phyloP scores from a whole-genome alignment of 768 basidiomycete species.

The Podaxis pistillaris region DNA sequence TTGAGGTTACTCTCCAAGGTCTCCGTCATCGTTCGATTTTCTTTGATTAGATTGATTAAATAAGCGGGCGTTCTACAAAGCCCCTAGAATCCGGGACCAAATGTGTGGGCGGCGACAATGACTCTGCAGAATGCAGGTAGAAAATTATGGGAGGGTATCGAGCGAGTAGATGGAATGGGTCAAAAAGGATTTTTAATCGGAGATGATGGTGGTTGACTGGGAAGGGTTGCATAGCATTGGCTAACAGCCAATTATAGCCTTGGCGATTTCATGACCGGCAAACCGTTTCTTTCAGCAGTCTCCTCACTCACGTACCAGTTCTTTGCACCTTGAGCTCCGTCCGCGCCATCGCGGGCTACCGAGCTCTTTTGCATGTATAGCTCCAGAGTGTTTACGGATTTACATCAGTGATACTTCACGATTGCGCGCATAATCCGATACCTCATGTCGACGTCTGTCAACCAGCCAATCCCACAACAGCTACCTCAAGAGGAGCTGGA shows the following conservation, averaged over 20 bases:
- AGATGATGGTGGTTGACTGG: slow-evolving; percentile 2
- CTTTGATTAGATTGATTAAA: neutral
- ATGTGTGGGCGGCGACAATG: neutral
- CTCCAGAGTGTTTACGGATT: neutral
- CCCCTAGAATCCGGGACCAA: neutral
- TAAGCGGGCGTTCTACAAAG: neutral
- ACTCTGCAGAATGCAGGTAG: neutral
- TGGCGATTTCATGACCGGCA: slow-evolving; percentile 4
- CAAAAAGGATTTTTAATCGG: neutral
- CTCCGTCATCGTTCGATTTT: neutral
- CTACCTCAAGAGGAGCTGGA: slow-evolving; percentile 56
- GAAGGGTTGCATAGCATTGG: slow-evolving; percentile 9
- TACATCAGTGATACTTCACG: neutral
- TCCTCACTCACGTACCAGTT: neutral
- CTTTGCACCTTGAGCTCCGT: neutral
- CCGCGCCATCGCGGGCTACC: neutral
- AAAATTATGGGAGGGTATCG: neutral
- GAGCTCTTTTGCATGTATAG: neutral
- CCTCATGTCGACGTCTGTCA: slow-evolving; percentile 1
- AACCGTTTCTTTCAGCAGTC: neutral
- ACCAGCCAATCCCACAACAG: slow-evolving; percentile 11
- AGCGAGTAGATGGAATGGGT: neutral
- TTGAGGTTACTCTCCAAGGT: slow-evolving; percentile 20
- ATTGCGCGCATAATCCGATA: neutral
- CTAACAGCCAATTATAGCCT: slow-evolving; percentile 7